Percentiles rank a stretch among this genome's conserved stretches.
phyloP scores from a whole-genome alignment of 768 basidiomycete genomes.

The Suillus cothurnatus region DNA sequence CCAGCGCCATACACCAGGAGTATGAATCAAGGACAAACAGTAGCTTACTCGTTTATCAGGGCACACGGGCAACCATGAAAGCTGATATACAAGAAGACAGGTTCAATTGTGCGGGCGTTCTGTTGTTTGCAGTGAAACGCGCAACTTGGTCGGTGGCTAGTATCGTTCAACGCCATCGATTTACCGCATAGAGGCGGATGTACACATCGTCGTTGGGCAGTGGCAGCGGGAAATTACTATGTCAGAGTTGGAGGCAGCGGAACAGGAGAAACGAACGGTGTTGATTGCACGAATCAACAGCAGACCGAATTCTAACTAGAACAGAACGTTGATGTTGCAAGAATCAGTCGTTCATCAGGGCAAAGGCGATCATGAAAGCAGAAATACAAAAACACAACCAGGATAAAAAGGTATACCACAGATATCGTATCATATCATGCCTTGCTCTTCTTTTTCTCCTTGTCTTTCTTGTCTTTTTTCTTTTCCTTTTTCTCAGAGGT shows the following conservation, averaged over 20 bases:
- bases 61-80: neutral
- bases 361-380: neutral
- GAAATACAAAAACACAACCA: constrained; percentile 1
- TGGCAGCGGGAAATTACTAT: neutral
- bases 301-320: neutral
- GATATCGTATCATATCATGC: constrained; percentile 35
- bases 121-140: neutral
- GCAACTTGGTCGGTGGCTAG: no score
- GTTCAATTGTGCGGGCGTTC: neutral
- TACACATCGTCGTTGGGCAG: neutral
- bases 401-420: constrained; percentile 6
- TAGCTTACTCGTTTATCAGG: neutral
- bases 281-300: neutral
- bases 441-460: constrained; percentile 58
- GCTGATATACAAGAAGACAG: neutral
- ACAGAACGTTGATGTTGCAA: neutral
- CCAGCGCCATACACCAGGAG: neutral
- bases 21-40: neutral
- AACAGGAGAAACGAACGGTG: neutral
- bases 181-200: neutral
- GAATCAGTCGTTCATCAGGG: neutral
- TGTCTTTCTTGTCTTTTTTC: constrained; percentile 44
- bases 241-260: neutral
- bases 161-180: neutral
- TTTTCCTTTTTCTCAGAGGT: constrained; percentile 41